A percentile compares a stretch with the other conserved stretches of the same genome.
phyloP scores from a whole-genome alignment of 2,329 filamentous ascomycete genomes.

The Aspergillus sp. region DNA sequence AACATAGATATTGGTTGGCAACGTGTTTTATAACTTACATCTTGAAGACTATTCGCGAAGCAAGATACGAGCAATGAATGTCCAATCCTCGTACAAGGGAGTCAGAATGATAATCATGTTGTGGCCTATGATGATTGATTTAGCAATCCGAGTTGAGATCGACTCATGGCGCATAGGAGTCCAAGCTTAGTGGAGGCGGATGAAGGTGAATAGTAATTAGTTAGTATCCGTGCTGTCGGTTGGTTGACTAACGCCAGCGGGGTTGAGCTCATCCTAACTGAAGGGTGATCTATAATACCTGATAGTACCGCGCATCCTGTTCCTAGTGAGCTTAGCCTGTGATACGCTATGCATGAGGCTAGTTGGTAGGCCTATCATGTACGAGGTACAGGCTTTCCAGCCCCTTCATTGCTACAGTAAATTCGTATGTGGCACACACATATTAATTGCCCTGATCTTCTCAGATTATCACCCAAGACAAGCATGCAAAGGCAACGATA shows the following conservation, averaged over 20 bases:
- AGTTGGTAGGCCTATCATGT: neutral
- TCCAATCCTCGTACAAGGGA: neutral
- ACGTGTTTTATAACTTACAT: conserved; percentile 7
- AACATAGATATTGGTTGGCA: neutral
- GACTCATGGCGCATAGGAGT: neutral
- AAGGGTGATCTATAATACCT: neutral
- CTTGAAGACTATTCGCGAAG: neutral
- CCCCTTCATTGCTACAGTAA: neutral
- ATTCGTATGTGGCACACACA: too few species aligned
- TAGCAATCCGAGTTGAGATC: neutral
- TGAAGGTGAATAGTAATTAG: neutral
- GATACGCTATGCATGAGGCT: neutral
- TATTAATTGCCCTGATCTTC: too few species aligned
- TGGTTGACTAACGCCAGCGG: neutral
- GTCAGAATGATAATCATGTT: conserved; percentile 1
- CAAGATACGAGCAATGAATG: neutral
- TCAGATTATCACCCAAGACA: too few species aligned
- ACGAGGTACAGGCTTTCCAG: neutral
- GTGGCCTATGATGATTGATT: neutral
- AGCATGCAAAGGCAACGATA: too few species aligned
- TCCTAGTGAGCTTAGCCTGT: conserved; percentile 3
- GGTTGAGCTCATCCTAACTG: neutral
- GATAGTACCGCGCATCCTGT: conserved; percentile 12
- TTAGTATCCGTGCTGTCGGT: neutral
- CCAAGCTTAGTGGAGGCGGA: neutral